Evolutionary conservation across 2,329 filamentous ascomycete species (phyloP), one percentile per base, ranked within the genome.

Genomic region (Calonectria naviculata): DNA sequence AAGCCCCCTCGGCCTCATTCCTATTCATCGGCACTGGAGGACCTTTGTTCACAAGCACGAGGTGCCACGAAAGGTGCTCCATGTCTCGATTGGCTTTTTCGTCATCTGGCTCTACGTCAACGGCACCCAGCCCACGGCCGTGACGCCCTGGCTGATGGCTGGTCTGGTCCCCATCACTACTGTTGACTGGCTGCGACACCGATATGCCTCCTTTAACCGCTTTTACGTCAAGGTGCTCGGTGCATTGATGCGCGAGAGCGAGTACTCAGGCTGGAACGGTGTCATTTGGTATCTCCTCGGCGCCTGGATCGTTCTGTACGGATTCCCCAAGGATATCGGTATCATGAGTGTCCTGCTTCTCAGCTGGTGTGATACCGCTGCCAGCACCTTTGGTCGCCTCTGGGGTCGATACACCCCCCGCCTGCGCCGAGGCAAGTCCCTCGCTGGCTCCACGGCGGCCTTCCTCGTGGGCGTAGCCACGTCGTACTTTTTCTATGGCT

Each of bases 351-450:
- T 98, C 49, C 87, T 99, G 78, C 89, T 99, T 46, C 90, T 99
- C 28, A 97, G 94, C 80, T 99, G 97, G 97, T 99, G 97, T 84
- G 97, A 99, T 82, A 98, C 97, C 1, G 97, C 97, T 41, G 97
- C 97, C 62, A 97, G 93, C 81, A 99, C 97, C 0, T 95, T 99
- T 80, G 97, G 97, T 65, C 91, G 97, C 66, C 87, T 96, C 17
- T 98, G 94, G 85, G 97, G 97, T 47, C 90, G 93, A 73, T 95
- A 98, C 81, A 99, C 97, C 2, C 94, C 94, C 42, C 90, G 93
- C 64, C 89, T 99, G 67, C 91, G 97, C 72, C 89, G 89, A 73
- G 95, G 95, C 47, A 99, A 99, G 89, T 97, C 95, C 71, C 86
- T 98, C 31, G 97, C 97, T 21, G 97, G 97, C 1, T 97, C 94